A percentile compares a stretch with the other conserved stretches of the same genome.
phyloP scores from a whole-genome alignment of 129 eudicot genomes.

The Scalesia atractyloides region DNA sequence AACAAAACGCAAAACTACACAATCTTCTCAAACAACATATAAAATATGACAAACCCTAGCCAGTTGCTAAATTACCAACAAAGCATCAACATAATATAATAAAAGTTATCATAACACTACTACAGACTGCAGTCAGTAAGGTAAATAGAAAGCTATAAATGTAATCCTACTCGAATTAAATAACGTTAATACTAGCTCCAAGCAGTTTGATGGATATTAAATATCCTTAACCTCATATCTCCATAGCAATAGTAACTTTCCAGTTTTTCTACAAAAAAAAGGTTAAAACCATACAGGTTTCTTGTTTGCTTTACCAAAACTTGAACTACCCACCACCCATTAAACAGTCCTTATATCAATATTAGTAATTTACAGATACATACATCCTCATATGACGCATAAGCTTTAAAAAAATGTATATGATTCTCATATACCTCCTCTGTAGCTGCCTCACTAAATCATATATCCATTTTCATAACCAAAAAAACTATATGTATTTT shows the following conservation, averaged over 20 bases:
- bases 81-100: not conserved
- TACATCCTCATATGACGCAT: slow-evolving; percentile 13
- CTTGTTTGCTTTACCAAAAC: slow-evolving; percentile 49
- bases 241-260: slow-evolving; percentile 20
- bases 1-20: slow-evolving; percentile 51
- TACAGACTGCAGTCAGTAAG: not conserved
- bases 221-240: slow-evolving; percentile 19
- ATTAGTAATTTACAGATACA: slow-evolving; percentile 35
- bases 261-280: slow-evolving; percentile 15
- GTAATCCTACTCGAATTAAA: slow-evolving; percentile 11
- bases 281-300: slow-evolving; percentile 49
- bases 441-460: slow-evolving; percentile 40
- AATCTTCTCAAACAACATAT: slow-evolving; percentile 33
- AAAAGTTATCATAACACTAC: not conserved
- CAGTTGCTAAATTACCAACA: slow-evolving; percentile 25
- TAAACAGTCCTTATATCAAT: slow-evolving; percentile 37
- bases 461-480: slow-evolving; percentile 35
- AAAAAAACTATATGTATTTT: not conserved
- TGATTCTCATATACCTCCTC: slow-evolving; percentile 25
- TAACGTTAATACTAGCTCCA: slow-evolving; percentile 2
- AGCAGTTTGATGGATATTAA: slow-evolving; percentile 14
- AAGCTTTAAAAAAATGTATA: not conserved
- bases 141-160: not conserved
- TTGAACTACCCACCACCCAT: slow-evolving; percentile 51
- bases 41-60: slow-evolving; percentile 24